Evolutionary conservation across 306 rosid genomes (phyloP), one percentile per base, ranked within the genome.

Genomic region (Rubus idaeus): DNA sequence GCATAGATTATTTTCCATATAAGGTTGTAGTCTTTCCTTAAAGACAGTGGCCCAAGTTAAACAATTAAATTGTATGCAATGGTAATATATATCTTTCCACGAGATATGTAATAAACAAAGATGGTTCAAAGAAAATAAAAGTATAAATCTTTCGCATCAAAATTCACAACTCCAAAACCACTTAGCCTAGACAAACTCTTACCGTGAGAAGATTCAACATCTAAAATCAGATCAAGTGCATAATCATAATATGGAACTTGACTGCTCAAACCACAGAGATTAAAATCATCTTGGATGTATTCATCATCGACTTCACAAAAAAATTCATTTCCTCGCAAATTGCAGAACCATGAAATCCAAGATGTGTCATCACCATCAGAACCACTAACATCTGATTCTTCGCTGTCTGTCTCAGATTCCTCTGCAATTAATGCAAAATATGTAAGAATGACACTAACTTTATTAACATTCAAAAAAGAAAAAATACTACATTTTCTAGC

Each of bases 281-380:
- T 94, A 75, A 94, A 94, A 71, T 94, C 98, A 21, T 94, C 98
- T 78, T 94, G 98, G 49, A 94, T 94, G 83, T 94, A 94, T 62
- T 94, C 98, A 79, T 94, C 98, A 61, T 94, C 98, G 67, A 94
- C 98, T 83, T 94, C 98, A 61, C 98, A 94, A 79, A 94, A 94
- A 70, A 94, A 94, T 50, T 94, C 98, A 74, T 94, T 94, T 77
- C 98, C 98, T 49, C 98, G 87, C 88, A 94, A 79, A 90, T 94
- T 94, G 88, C 98, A 94, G 86, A 92, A 94, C 98, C 98, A 92
- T 18, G 98, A 90, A 80, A 94, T 94, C 98, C 97, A 94, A 51
- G 98, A 92, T 2, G 98, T 94, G 84, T 94, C 98, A 47, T 92
- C 97, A 53, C 97, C 98, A 18, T 94, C 97, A 20, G 97, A 94